Conservation (phyloP, 495 filamentous ascomycete genomes). For the Aspergillus sclerotioniger region DNA sequence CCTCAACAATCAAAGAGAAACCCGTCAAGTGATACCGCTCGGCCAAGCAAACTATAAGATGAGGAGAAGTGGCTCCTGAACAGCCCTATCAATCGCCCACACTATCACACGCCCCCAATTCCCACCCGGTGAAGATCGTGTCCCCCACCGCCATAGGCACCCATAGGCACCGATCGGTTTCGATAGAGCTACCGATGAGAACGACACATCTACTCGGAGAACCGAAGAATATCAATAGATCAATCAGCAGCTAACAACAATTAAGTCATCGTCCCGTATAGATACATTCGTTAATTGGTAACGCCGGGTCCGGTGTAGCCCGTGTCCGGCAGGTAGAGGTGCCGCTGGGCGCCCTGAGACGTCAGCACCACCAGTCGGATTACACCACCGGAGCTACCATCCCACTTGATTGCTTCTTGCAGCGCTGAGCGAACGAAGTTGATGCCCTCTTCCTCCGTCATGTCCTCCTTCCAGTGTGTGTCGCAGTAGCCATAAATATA, state of each 20-base stretch:
- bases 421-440: conserved; percentile 87
- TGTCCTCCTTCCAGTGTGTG: conserved; percentile 90
- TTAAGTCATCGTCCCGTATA: conserved; percentile 25
- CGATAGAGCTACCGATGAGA: neutral
- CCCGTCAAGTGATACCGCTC: no score
- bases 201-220: neutral
- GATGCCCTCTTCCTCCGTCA: conserved; percentile 92
- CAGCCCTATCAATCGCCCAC: no score
- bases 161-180: no score
- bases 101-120: no score
- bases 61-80: no score
- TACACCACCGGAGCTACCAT: conserved; percentile 96
- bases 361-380: conserved; percentile 97
- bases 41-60: no score
- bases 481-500: conserved; percentile 99
- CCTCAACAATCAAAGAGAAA: no score
- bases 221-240: neutral
- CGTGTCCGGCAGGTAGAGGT: conserved; percentile 87
- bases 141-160: no score
- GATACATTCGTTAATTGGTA: conserved; percentile 40
- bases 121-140: no score
- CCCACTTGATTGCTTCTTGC: conserved; percentile 97
- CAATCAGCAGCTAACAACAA: conserved; percentile 20
- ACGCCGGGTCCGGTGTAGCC: conserved; percentile 66
- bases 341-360: conserved; percentile 77